A percentile compares a stretch with the other conserved stretches of the same genome.
Conservation (phyloP, 2,329 filamentous ascomycete genomes). For the Phyllosticta citrichinensis region DNA sequence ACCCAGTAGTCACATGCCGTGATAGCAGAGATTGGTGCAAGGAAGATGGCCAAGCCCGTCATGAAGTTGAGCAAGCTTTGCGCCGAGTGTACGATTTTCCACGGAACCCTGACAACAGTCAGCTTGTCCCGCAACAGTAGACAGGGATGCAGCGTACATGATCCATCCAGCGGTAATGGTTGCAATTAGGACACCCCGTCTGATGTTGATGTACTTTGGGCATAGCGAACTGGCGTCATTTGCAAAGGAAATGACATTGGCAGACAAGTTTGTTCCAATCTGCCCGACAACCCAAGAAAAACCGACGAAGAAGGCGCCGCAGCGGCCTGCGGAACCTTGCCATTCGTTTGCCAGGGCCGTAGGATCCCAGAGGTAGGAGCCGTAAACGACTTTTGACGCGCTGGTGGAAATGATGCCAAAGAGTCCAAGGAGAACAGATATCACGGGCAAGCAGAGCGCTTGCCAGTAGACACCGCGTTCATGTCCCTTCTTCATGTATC, state of each 20-base stretch:
- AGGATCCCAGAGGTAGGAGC: slow-evolving; percentile 18
- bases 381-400: slow-evolving; percentile 16
- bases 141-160: neutral
- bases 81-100: slow-evolving; percentile 21
- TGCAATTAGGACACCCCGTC: slow-evolving; percentile 17
- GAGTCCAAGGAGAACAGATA: slow-evolving; percentile 17
- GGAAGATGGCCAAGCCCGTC: slow-evolving; percentile 18
- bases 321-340: slow-evolving; percentile 16
- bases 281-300: slow-evolving; percentile 19
- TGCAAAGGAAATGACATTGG: slow-evolving; percentile 19
- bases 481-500: slow-evolving; percentile 16
- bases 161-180: slow-evolving; percentile 14
- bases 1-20: slow-evolving; percentile 17
- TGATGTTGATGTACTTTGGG: slow-evolving; percentile 20
- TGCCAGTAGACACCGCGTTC: slow-evolving; percentile 15
- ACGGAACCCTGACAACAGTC: slow-evolving; percentile 12
- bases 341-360: slow-evolving; percentile 17
- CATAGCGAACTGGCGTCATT: slow-evolving; percentile 19
- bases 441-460: slow-evolving; percentile 15
- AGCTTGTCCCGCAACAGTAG: neutral
- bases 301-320: slow-evolving; percentile 20
- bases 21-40: slow-evolving; percentile 17
- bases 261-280: slow-evolving; percentile 19
- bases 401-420: slow-evolving; percentile 18
- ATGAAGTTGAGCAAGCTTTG: slow-evolving; percentile 21